These are phyloP conservation scores for Truncatella angustata DNA, from an alignment of 2,329 filamentous ascomycete species.

Conservation along the genomic window DNA sequence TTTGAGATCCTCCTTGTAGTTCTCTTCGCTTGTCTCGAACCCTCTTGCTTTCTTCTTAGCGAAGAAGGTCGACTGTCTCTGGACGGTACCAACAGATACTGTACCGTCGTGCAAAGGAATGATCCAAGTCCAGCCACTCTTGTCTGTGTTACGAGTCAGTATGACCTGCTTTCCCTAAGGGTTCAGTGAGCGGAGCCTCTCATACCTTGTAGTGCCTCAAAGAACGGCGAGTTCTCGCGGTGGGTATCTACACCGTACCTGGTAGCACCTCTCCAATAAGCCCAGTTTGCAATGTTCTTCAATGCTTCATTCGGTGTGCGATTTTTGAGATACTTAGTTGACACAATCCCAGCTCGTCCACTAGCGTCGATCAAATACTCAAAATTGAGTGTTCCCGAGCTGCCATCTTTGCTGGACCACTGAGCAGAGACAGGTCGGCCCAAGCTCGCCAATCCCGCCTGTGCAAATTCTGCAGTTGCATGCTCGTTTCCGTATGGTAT, in stretches of 20 bases:
- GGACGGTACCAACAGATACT: constrained; percentile 40
- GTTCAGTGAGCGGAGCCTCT: background rate
- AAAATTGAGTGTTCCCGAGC: constrained; percentile 38
- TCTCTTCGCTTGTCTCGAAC: constrained; percentile 20
- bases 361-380: constrained; percentile 49
- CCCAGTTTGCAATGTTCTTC: constrained; percentile 50
- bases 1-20: constrained; percentile 34
- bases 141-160: constrained; percentile 27
- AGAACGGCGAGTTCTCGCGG: constrained; percentile 37
- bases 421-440: constrained; percentile 34
- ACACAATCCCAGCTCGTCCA: constrained; percentile 42
- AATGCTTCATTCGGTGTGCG: constrained; percentile 43
- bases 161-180: no score
- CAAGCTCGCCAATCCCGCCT: constrained; percentile 10
- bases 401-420: constrained; percentile 33
- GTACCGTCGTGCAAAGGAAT: constrained; percentile 49
- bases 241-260: constrained; percentile 22
- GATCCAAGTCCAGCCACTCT: constrained; percentile 48
- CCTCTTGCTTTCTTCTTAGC: constrained; percentile 31
- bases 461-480: background rate
- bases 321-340: constrained; percentile 48
- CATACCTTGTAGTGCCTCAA: constrained; percentile 39
- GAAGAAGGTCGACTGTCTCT: constrained; percentile 34
- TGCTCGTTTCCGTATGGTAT: background rate
- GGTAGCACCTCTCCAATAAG: constrained; percentile 40